A percentile compares a stretch with the other conserved stretches of the same genome.
These are phyloP conservation scores for Remersonia thermophila DNA, from an alignment of 2,329 filamentous ascomycete genomes.

Conservation along the genomic window DNA sequence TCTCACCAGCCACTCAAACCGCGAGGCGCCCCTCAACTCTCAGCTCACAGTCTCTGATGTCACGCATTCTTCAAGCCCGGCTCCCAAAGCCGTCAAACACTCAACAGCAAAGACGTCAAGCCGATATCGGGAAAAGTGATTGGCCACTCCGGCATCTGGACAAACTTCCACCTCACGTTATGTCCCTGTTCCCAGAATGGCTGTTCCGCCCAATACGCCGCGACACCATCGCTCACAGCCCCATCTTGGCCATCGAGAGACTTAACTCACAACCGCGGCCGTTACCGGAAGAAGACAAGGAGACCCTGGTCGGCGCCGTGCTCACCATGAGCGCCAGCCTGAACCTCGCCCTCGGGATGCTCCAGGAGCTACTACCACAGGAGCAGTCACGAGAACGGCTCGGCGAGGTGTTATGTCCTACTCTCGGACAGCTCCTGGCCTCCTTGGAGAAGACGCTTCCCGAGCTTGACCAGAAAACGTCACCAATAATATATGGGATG, in stretches of 20 bases:
- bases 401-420: conserved; percentile 16
- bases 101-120: not conserved
- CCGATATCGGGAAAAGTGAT: conserved; percentile 1
- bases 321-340: conserved; percentile 16
- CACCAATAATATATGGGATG: not conserved
- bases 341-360: conserved; percentile 14
- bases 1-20: not conserved
- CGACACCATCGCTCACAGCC: conserved; percentile 10
- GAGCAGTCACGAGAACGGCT: conserved; percentile 16
- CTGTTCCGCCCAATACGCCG: conserved; percentile 14
- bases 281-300: conserved; percentile 15
- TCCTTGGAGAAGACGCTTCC: conserved; percentile 11
- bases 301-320: conserved; percentile 15
- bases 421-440: conserved; percentile 13
- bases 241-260: conserved; percentile 13
- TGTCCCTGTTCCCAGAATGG: conserved; percentile 17
- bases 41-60: not conserved
- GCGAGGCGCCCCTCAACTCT: not conserved
- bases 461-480: conserved; percentile 3
- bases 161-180: conserved; percentile 2
- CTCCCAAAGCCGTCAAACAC: conserved; percentile 1
- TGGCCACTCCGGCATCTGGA: conserved; percentile 4
- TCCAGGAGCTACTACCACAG: conserved; percentile 14
- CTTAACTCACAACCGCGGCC: conserved; percentile 13
- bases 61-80: not conserved